A percentile compares a stretch with the other conserved stretches of the same genome.
phyloP scores from a whole-genome alignment of 257 asterid species.

The Solanum virginianum region DNA sequence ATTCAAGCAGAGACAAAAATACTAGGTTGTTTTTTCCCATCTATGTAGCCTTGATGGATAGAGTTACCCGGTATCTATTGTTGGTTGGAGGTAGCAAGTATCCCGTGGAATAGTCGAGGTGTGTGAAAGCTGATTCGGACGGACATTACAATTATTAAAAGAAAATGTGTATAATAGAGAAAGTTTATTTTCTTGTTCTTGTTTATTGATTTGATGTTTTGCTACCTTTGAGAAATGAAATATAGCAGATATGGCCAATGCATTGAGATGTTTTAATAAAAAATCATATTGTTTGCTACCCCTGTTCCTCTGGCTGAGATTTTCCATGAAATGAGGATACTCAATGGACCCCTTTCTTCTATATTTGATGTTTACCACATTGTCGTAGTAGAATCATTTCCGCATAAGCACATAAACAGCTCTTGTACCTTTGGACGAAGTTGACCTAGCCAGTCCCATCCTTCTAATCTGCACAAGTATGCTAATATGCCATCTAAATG shows the following conservation, averaged over 20 bases:
- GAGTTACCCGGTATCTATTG: not conserved
- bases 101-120: not conserved
- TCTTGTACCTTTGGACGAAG: not conserved
- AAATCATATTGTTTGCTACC: not conserved
- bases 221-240: not conserved
- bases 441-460: not conserved
- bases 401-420: not conserved
- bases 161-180: not conserved
- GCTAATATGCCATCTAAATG: not conserved
- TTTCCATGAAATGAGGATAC: not conserved
- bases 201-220: not conserved
- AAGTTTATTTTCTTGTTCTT: not conserved
- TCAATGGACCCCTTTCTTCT: not conserved
- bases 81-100: not conserved
- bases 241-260: not conserved
- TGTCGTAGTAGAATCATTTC: not conserved
- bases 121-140: not conserved
- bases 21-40: not conserved
- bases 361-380: not conserved
- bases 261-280: not conserved
- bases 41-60: not conserved
- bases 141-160: not conserved
- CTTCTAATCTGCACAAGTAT: not conserved
- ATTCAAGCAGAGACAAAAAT: too few species aligned
- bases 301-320: not conserved